These are phyloP conservation scores for Pseudoneurospora amorphoporcata DNA, from an alignment of 495 filamentous ascomycete genomes.

Conservation along the genomic window DNA sequence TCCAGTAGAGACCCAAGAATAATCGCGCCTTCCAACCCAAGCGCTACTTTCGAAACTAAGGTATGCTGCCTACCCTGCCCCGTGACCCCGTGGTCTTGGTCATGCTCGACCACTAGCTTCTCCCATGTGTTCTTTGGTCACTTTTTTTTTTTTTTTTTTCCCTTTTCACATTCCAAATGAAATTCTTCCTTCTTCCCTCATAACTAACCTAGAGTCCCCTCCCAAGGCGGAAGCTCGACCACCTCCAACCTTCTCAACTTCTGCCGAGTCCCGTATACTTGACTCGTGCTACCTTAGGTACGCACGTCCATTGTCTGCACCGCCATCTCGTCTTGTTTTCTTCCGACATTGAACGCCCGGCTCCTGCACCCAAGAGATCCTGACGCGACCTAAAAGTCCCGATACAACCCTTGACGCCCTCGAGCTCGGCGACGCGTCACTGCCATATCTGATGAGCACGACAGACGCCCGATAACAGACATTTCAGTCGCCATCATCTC, in stretches of 20 bases:
- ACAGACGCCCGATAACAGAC: not conserved
- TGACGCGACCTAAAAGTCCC: not conserved
- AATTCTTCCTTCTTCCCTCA: not conserved
- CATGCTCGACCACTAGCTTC: not conserved
- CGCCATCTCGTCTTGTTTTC: not conserved
- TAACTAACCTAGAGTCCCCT: not conserved
- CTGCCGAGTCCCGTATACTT: not conserved
- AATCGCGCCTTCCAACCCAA: not conserved
- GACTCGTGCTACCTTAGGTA: not conserved
- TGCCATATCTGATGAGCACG: not conserved
- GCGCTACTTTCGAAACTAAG: not conserved
- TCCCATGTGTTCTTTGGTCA: not conserved
- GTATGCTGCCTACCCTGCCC: not conserved
- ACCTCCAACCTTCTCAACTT: not conserved
- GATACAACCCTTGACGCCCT: not conserved
- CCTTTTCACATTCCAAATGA: not conserved
- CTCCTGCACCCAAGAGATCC: not conserved
- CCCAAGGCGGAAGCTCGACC: not conserved
- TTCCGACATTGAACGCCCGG: not conserved
- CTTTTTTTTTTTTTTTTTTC: not conserved
- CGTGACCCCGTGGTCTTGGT: not conserved
- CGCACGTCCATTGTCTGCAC: not conserved
- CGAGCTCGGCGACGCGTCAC: not conserved
- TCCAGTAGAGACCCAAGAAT: not conserved
- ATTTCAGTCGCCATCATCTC: not conserved